These are phyloP conservation scores for Limtongia smithiae DNA, from an alignment of 805 yeast genomes.

Conservation along the genomic window DNA sequence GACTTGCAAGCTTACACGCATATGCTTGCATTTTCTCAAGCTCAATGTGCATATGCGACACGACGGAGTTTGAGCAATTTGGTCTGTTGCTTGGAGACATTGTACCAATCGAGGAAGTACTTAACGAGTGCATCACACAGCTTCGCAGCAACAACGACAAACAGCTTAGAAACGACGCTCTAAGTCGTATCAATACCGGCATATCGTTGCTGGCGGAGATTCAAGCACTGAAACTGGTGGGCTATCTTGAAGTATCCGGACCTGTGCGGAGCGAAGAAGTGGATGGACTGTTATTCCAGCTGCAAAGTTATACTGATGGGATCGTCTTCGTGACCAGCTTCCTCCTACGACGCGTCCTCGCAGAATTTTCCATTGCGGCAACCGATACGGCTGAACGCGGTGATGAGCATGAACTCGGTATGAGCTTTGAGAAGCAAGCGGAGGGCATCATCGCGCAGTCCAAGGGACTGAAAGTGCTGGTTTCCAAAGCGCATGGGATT, in stretches of 20 bases:
- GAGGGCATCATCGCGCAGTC: slow-evolving; percentile 4
- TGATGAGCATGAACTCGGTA: slow-evolving; percentile 9
- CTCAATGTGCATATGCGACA: slow-evolving; percentile 9
- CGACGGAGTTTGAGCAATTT: slow-evolving; percentile 17
- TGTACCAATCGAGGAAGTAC: slow-evolving; percentile 2
- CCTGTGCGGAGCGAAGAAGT: too few relatives aligned
- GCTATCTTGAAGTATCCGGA: too few relatives aligned
- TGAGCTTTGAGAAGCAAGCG: slow-evolving; percentile 3
- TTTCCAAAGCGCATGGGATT: neutral
- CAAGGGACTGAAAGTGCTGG: slow-evolving; percentile 7
- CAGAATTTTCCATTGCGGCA: neutral
- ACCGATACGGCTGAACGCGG: neutral
- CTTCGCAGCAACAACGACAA: slow-evolving; percentile 1
- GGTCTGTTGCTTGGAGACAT: slow-evolving; percentile 14
- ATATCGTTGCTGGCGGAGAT: neutral
- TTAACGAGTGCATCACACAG: slow-evolving; percentile 2
- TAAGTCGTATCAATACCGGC: neutral
- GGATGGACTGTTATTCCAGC: too few relatives aligned
- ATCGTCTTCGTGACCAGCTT: neutral
- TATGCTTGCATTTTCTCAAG: neutral
- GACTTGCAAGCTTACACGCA: neutral
- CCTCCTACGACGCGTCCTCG: neutral
- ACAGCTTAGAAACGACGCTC: neutral
- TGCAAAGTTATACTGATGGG: neutral
- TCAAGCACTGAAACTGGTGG: neutral